A percentile compares a stretch with the other conserved stretches of the same genome.
Conservation (phyloP, 2,329 filamentous ascomycete genomes). For the Metarhizium brunneum region DNA sequence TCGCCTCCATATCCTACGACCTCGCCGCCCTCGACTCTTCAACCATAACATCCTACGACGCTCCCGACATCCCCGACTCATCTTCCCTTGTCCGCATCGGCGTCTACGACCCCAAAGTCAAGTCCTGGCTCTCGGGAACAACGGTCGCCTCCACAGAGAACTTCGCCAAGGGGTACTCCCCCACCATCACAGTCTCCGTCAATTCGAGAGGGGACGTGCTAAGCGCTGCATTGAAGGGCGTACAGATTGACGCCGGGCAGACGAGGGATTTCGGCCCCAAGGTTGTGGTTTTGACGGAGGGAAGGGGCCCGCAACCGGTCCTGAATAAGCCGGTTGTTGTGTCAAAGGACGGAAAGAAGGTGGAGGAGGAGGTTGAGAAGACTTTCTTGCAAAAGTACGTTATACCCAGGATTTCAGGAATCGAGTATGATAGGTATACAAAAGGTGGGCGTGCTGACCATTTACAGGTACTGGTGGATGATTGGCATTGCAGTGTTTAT, state of each 20-base stretch:
- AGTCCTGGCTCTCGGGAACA: conserved; percentile 43
- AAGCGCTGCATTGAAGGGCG: conserved; percentile 44
- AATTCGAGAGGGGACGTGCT: conserved; percentile 34
- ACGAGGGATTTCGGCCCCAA: conserved; percentile 57
- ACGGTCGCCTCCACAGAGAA: conserved; percentile 46
- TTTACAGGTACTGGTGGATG: conserved; percentile 56
- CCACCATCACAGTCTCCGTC: conserved; percentile 44
- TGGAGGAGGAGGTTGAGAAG: conserved; percentile 49
- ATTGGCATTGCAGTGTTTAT: conserved; percentile 45
- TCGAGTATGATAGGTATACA: not conserved
- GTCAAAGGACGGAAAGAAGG: conserved; percentile 49
- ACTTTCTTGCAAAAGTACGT: conserved; percentile 57
- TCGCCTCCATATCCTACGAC: conserved; percentile 51
- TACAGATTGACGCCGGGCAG: conserved; percentile 51
- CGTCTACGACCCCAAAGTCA: conserved; percentile 38
- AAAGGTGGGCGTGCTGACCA: conserved; percentile 22
- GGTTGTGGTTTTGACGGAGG: conserved; percentile 39
- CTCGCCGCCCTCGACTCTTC: conserved; percentile 31
- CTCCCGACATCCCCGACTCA: conserved; percentile 40
- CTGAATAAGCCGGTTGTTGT: conserved; percentile 57
- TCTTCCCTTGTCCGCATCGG: conserved; percentile 47
- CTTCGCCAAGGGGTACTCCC: conserved; percentile 52
- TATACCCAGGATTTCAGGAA: not conserved
- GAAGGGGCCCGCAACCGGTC: conserved; percentile 43
- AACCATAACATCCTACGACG: conserved; percentile 44